phyloP scores from a whole-genome alignment of 2,329 filamentous ascomycete genomes.

The Clarireedia monteithiana region DNA sequence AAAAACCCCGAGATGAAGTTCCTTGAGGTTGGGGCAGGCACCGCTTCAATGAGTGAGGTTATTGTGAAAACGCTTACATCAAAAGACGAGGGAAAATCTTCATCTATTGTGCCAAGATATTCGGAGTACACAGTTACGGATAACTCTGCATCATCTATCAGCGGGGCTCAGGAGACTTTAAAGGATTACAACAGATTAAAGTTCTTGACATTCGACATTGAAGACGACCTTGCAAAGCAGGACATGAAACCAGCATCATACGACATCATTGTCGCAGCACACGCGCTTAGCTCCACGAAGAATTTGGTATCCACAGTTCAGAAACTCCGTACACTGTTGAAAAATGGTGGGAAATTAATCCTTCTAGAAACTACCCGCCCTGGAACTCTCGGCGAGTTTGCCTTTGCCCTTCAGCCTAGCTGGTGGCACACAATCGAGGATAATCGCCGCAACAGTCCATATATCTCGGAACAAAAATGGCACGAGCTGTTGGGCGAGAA shows the following conservation, averaged over 20 bases:
- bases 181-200: background rate
- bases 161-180: background rate
- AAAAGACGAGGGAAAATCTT: background rate
- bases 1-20: slow-evolving; percentile 18
- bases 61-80: slow-evolving; percentile 4
- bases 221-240: background rate
- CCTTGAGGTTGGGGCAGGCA: slow-evolving; percentile 22
- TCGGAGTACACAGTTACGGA: background rate
- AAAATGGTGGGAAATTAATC: background rate
- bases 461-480: background rate
- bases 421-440: slow-evolving; percentile 28
- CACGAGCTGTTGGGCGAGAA: background rate
- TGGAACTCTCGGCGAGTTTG: slow-evolving; percentile 2
- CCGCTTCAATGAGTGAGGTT: slow-evolving; percentile 8
- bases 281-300: background rate
- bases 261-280: background rate
- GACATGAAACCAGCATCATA: background rate
- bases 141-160: background rate
- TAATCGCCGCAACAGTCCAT: background rate
- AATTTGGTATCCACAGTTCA: background rate
- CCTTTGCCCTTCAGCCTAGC: slow-evolving; percentile 30
- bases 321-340: background rate
- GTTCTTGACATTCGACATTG: background rate
- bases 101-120: background rate
- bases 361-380: background rate